Percentiles rank a stretch among this genome's conserved stretches.
phyloP scores from a whole-genome alignment of 768 basidiomycete genomes.

The Galerina sulciceps region DNA sequence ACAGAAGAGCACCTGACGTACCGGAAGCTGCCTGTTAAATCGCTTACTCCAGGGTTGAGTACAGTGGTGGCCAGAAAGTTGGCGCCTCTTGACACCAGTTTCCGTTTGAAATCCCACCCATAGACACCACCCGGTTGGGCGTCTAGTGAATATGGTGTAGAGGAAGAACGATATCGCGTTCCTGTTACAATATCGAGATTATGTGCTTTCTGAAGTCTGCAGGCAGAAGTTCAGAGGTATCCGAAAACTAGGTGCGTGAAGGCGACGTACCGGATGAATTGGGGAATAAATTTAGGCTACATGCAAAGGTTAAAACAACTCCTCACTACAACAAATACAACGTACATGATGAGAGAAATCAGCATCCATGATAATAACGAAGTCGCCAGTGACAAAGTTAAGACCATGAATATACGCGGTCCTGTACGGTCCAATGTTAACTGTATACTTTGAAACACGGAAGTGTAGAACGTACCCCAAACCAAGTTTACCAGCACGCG shows the following conservation, averaged over 20 bases:
- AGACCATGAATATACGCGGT: conserved; percentile 94
- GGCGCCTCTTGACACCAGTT: conserved; percentile 85
- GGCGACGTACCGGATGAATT: conserved; percentile 74
- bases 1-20: conserved; percentile 34
- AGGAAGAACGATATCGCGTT: conserved; percentile 76
- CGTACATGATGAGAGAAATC: conserved; percentile 94
- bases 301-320: neutral
- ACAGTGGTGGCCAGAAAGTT: conserved; percentile 91
- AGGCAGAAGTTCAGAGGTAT: conserved; percentile 6
- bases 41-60: conserved; percentile 84
- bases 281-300: conserved; percentile 93
- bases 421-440: conserved; percentile 39
- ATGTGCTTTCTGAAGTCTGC: conserved; percentile 80
- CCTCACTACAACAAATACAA: conserved; percentile 6
- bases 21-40: conserved; percentile 92
- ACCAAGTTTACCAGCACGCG: conserved; percentile 89
- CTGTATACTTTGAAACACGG: neutral
- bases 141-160: conserved; percentile 59
- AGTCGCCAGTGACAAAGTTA: conserved; percentile 88
- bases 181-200: conserved; percentile 94
- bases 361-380: conserved; percentile 97
- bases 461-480: conserved; percentile 62
- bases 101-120: conserved; percentile 92
- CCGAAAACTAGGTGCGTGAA: neutral
- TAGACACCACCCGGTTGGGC: conserved; percentile 83